Evolutionary conservation across 2,329 filamentous ascomycete species (phyloP).

Genomic region (Diplodia corticola): DNA sequence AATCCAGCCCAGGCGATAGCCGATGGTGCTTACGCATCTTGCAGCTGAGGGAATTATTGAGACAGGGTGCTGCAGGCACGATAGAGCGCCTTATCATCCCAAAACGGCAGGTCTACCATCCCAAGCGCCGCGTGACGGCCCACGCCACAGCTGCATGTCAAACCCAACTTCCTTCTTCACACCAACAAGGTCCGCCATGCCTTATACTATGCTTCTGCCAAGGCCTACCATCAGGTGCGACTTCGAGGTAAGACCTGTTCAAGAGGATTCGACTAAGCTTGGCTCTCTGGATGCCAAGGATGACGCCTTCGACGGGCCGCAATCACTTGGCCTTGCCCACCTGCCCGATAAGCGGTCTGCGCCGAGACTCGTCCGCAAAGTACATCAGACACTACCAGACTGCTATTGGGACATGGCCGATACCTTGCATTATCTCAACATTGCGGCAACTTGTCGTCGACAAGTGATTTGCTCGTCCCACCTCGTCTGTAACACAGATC

Average conservation of each 20-base stretch:
- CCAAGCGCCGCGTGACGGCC: slow-evolving; percentile 9
- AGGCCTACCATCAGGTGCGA: not conserved
- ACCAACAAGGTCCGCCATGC: not conserved
- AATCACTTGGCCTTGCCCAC: not conserved
- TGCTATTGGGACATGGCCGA: not conserved
- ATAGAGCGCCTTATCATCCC: slow-evolving; percentile 12
- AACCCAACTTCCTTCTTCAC: not conserved
- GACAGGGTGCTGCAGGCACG: not conserved
- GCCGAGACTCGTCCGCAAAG: not conserved
- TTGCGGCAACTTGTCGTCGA: not conserved
- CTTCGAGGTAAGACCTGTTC: not conserved
- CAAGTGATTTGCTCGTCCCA: not conserved
- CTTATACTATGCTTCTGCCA: not conserved
- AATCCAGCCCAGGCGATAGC: not conserved
- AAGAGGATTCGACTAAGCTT: not conserved
- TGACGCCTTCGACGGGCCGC: not conserved
- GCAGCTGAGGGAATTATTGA: not conserved
- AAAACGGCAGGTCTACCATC: slow-evolving; percentile 6
- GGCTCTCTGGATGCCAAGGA: not conserved
- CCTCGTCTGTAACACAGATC: not conserved
- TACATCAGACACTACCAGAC: not conserved
- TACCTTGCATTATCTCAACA: not conserved
- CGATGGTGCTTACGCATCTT: slow-evolving; percentile 9
- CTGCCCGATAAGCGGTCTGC: not conserved
- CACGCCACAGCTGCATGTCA: not conserved